These are phyloP conservation scores for Bassia scoparia DNA, from an alignment of 148 eudicot genomes.

Conservation along the genomic window DNA sequence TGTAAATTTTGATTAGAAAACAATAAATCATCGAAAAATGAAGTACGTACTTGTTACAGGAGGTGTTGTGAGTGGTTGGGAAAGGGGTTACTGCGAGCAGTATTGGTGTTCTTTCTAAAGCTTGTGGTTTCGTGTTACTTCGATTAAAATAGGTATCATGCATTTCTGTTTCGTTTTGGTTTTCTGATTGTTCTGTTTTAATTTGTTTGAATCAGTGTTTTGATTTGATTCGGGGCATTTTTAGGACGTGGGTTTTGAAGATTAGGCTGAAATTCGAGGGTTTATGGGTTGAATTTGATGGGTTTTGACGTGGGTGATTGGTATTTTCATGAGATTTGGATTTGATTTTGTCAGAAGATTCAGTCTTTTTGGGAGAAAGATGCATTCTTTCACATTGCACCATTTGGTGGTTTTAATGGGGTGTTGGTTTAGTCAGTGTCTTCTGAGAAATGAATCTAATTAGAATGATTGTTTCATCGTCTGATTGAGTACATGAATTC, in stretches of 20 bases:
- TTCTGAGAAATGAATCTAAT: constrained; percentile 3
- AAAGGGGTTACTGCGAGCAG: constrained; percentile 96
- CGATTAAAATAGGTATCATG: constrained; percentile 74
- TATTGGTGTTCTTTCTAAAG: constrained; percentile 77
- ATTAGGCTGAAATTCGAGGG: constrained; percentile 17
- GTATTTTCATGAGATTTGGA: constrained; percentile 4
- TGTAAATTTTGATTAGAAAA: not conserved
- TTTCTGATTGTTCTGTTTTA: not conserved
- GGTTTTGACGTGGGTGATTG: constrained; percentile 19
- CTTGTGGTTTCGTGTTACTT: constrained; percentile 81
- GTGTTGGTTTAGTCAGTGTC: not conserved
- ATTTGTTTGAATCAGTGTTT: not conserved
- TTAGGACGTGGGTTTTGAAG: constrained; percentile 23
- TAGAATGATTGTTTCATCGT: not conserved
- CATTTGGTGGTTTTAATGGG: not conserved
- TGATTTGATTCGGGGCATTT: not conserved
- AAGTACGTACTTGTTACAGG: constrained; percentile 91
- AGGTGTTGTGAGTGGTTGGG: constrained; percentile 88
- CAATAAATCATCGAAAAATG: constrained; percentile 45
- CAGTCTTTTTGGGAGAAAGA: constrained; percentile 1
- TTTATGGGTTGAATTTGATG: not conserved
- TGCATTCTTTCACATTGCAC: constrained; percentile 15
- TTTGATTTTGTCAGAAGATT: not conserved
- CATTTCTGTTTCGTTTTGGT: not conserved
- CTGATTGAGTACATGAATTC: constrained; percentile 3